Evolutionary conservation across 768 basidiomycete genomes (phyloP).

Genomic region (Lactarius vividus): DNA sequence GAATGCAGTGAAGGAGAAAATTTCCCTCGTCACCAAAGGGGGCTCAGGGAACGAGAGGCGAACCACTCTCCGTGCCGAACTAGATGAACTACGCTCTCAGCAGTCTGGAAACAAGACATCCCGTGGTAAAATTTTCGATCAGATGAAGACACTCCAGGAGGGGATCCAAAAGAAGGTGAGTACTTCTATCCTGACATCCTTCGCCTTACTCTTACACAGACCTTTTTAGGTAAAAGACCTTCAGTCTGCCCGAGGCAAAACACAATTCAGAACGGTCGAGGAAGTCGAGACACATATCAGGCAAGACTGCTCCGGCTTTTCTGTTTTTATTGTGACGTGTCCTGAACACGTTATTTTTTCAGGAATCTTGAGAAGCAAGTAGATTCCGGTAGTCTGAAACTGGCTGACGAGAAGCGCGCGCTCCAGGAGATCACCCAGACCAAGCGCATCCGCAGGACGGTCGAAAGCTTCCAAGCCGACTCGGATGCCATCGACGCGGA

Average conservation of each 20-base stretch:
- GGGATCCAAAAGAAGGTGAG: slow-evolving; percentile 75
- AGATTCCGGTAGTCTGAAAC: slow-evolving; percentile 87
- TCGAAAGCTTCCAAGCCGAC: slow-evolving; percentile 79
- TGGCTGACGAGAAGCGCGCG: slow-evolving; percentile 94
- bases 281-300: slow-evolving; percentile 87
- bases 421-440: slow-evolving; percentile 80
- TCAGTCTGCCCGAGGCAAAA: slow-evolving; percentile 75
- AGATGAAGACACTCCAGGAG: slow-evolving; percentile 78
- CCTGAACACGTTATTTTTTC: slow-evolving; percentile 21
- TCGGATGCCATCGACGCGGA: slow-evolving; percentile 82
- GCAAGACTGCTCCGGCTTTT: slow-evolving; percentile 45
- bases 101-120: slow-evolving; percentile 76
- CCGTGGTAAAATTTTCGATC: slow-evolving; percentile 68
- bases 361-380: slow-evolving; percentile 87
- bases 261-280: slow-evolving; percentile 71
- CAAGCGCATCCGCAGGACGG: slow-evolving; percentile 66
- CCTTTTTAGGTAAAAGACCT: slow-evolving; percentile 74
- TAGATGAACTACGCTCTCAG: slow-evolving; percentile 72
- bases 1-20: slow-evolving; percentile 74
- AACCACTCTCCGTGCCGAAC: slow-evolving; percentile 69
- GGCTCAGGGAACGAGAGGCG: slow-evolving; percentile 70
- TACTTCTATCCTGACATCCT: not conserved
- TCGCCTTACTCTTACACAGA: slow-evolving; percentile 6
- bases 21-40: slow-evolving; percentile 57
- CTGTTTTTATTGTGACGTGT: slow-evolving; percentile 12